These are phyloP conservation scores for Paraphoma chrysanthemicola DNA, from an alignment of 2,329 filamentous ascomycete species.

Conservation along the genomic window DNA sequence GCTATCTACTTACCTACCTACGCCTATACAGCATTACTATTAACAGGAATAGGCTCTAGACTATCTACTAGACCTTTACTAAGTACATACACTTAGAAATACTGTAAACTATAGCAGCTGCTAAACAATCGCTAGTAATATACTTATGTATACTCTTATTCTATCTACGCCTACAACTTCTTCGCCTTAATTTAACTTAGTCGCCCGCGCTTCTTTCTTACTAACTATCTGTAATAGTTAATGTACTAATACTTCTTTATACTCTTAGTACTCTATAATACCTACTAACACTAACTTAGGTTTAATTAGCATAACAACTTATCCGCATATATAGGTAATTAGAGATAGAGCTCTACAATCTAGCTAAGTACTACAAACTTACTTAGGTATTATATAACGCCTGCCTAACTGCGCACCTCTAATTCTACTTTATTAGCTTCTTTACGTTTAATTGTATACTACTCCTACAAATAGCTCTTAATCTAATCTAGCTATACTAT, in stretches of 20 bases:
- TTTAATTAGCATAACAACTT: constrained; percentile 1
- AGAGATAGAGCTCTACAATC: background rate
- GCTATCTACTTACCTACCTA: constrained; percentile 8
- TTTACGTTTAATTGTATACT: background rate
- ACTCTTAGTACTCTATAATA: background rate
- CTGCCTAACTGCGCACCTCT: background rate
- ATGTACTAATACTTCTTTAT: constrained; percentile 1
- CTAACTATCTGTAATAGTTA: background rate
- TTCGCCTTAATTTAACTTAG: background rate
- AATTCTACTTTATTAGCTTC: background rate
- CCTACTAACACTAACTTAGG: background rate
- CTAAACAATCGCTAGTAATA: constrained; percentile 7
- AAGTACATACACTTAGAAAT: constrained; percentile 4
- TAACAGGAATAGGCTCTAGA: no score
- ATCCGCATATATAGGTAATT: constrained; percentile 3
- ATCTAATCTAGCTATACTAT: constrained; percentile 5
- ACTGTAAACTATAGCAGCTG: constrained; percentile 5
- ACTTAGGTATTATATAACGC: background rate
- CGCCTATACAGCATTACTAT: constrained; percentile 5
- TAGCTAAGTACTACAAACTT: background rate
- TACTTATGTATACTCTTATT: background rate
- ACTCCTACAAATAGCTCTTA: constrained; percentile 3
- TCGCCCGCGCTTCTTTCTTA: constrained; percentile 3
- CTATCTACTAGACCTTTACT: no score
- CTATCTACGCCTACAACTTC: background rate